phyloP scores from a whole-genome alignment of 2,329 filamentous ascomycete genomes.

The Calonectria honghensis region DNA sequence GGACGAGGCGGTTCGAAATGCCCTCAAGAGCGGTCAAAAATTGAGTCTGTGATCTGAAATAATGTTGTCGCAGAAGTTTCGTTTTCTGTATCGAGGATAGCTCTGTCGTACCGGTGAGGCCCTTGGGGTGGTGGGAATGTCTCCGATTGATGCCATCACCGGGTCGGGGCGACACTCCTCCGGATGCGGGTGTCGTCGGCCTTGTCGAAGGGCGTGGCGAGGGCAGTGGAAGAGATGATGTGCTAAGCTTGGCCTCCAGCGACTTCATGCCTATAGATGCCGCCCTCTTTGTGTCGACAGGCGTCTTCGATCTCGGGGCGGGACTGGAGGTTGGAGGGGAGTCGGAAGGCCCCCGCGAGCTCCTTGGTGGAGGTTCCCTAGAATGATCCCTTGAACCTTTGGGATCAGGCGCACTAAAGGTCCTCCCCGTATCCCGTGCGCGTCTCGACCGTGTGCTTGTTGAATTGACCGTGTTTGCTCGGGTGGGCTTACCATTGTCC shows the following conservation, averaged over 20 bases:
- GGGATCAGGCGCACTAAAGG: slow-evolving; percentile 66
- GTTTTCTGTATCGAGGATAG: slow-evolving; percentile 80
- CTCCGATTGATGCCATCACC: slow-evolving; percentile 71
- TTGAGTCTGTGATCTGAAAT: slow-evolving; percentile 87
- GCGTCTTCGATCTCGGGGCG: slow-evolving; percentile 56
- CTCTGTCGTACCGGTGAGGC: slow-evolving; percentile 74
- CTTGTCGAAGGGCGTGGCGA: slow-evolving; percentile 72
- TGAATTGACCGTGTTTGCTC: slow-evolving; percentile 80
- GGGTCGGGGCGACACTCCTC: slow-evolving; percentile 67
- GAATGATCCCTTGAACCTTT: slow-evolving; percentile 56
- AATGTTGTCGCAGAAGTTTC: slow-evolving; percentile 85
- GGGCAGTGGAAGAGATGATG: slow-evolving; percentile 80
- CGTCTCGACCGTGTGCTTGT: slow-evolving; percentile 71
- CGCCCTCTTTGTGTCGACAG: slow-evolving; percentile 64
- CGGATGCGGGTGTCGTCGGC: slow-evolving; percentile 75
- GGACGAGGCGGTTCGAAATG: slow-evolving; percentile 88
- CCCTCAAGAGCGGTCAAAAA: slow-evolving; percentile 88
- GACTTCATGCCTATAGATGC: slow-evolving; percentile 72
- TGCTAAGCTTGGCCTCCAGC: slow-evolving; percentile 78
- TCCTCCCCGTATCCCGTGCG: slow-evolving; percentile 65
- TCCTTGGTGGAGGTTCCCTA: slow-evolving; percentile 53
- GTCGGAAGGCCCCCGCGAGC: slow-evolving; percentile 52
- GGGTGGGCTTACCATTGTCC: slow-evolving; percentile 67
- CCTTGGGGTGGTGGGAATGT: slow-evolving; percentile 78
- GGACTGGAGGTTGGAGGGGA: slow-evolving; percentile 48